Percentiles rank a stretch among this genome's conserved stretches.
phyloP scores from a whole-genome alignment of 306 rosid genomes.

The Cicer judaicum region DNA sequence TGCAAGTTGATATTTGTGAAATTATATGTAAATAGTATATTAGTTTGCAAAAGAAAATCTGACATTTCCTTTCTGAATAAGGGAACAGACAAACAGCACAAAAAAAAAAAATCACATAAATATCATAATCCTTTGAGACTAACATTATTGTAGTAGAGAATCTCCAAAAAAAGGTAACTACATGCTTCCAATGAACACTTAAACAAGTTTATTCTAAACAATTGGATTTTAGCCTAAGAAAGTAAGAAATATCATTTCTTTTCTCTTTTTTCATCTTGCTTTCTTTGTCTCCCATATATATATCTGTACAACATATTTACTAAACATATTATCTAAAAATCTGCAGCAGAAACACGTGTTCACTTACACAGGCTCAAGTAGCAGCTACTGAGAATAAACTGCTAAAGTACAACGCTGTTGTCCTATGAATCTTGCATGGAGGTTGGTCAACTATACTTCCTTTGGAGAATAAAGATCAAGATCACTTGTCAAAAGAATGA shows the following conservation, averaged over 20 bases:
- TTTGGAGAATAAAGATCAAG: slow-evolving; percentile 8
- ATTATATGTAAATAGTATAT: neutral
- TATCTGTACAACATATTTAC: slow-evolving; percentile 54
- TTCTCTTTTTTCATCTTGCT: slow-evolving; percentile 43
- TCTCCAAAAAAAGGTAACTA: slow-evolving; percentile 41
- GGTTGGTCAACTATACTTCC: slow-evolving; percentile 44
- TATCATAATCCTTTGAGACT: slow-evolving; percentile 26
- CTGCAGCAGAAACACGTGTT: slow-evolving; percentile 54
- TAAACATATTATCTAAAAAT: slow-evolving; percentile 47
- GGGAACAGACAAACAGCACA: slow-evolving; percentile 11
- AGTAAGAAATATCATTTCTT: slow-evolving; percentile 40
- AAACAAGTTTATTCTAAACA: slow-evolving; percentile 43
- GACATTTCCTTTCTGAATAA: slow-evolving; percentile 6
- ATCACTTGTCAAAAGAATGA: slow-evolving; percentile 41
- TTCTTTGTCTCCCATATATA: slow-evolving; percentile 41
- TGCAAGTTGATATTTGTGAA: slow-evolving; percentile 12
- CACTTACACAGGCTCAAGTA: slow-evolving; percentile 40
- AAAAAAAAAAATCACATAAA: neutral
- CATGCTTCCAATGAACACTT: slow-evolving; percentile 40
- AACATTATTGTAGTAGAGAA: slow-evolving; percentile 44
- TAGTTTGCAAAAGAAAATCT: slow-evolving; percentile 26
- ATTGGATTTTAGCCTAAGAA: slow-evolving; percentile 50
- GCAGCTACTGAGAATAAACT: slow-evolving; percentile 42
- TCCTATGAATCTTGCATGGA: slow-evolving; percentile 46
- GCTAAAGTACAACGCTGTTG: slow-evolving; percentile 44